A percentile compares a stretch with the other conserved stretches of the same genome.
Evolutionary conservation across 2,329 filamentous ascomycete genomes (phyloP).

Genomic region (Curvularia eragrostidis): DNA sequence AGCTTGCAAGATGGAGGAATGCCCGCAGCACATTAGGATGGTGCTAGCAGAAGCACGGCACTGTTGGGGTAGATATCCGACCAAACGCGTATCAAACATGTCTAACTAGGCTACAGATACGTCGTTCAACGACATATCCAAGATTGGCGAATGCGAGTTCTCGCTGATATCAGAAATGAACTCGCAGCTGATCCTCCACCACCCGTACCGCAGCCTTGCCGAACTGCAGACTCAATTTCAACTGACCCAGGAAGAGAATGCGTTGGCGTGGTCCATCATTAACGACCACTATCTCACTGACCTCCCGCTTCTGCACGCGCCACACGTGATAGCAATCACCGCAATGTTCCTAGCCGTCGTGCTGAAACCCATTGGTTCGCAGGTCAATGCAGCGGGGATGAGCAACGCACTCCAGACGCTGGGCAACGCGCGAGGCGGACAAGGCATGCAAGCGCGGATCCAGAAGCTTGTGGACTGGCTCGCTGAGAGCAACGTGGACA

Average conservation of each 20-base stretch:
- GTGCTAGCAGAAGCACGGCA: constrained; percentile 85
- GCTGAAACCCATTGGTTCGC: constrained; percentile 68
- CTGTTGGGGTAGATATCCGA: constrained; percentile 55
- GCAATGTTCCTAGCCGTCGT: constrained; percentile 85
- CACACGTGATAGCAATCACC: constrained; percentile 87
- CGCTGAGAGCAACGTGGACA: constrained; percentile 83
- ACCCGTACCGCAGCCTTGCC: constrained; percentile 83
- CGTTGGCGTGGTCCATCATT: constrained; percentile 80
- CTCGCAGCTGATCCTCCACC: constrained; percentile 87
- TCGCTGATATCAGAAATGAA: constrained; percentile 89
- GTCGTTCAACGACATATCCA: constrained; percentile 69
- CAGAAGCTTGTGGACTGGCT: constrained; percentile 79
- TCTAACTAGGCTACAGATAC: constrained; percentile 36
- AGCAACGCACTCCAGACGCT: constrained; percentile 49
- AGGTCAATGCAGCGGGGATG: constrained; percentile 52
- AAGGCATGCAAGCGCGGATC: constrained; percentile 60
- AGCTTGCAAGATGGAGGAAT: constrained; percentile 98
- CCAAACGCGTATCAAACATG: neutral
- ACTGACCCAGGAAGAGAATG: constrained; percentile 78
- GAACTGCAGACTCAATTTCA: constrained; percentile 73
- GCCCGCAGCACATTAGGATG: constrained; percentile 91
- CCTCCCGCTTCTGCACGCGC: constrained; percentile 81
- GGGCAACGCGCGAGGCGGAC: constrained; percentile 41
- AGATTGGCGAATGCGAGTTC: constrained; percentile 93
- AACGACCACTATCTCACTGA: constrained; percentile 95